These are phyloP conservation scores for Mycena maculata DNA, from an alignment of 768 basidiomycete genomes.

Conservation along the genomic window DNA sequence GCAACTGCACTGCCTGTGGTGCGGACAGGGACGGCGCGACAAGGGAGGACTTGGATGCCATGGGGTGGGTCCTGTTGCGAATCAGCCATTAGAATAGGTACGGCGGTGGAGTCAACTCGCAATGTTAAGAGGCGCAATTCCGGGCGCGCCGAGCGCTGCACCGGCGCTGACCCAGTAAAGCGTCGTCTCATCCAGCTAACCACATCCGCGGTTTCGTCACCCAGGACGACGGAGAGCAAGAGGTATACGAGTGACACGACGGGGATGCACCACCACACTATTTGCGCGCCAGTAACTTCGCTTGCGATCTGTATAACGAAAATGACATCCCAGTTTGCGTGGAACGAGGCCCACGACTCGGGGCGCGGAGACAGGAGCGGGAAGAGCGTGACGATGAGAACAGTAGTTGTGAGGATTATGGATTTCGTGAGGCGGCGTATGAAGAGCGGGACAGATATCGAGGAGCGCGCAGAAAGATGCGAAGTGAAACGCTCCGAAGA, in stretches of 20 bases:
- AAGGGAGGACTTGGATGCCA: slow-evolving; percentile 36
- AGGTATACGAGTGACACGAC: slow-evolving; percentile 53
- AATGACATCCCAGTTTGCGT: slow-evolving; percentile 49
- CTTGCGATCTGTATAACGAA: slow-evolving; percentile 41
- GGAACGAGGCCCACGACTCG: slow-evolving; percentile 48
- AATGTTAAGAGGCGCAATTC: slow-evolving; percentile 19
- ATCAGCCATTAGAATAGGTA: background rate
- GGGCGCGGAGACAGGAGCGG: slow-evolving; percentile 38
- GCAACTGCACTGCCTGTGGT: slow-evolving; percentile 20
- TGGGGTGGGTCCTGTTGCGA: slow-evolving; percentile 2
- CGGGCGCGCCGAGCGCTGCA: slow-evolving; percentile 6
- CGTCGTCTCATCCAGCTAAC: slow-evolving; percentile 47
- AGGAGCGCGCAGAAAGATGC: slow-evolving; percentile 26
- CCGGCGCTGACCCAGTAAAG: background rate
- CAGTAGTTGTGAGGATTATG: slow-evolving; percentile 10
- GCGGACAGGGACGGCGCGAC: slow-evolving; percentile 44
- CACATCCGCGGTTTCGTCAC: slow-evolving; percentile 53
- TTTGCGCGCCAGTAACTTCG: slow-evolving; percentile 42
- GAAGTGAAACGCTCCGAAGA: slow-evolving; percentile 6
- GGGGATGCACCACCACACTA: slow-evolving; percentile 56
- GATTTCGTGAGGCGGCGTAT: slow-evolving; percentile 15
- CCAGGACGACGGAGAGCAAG: slow-evolving; percentile 48
- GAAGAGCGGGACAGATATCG: slow-evolving; percentile 10
- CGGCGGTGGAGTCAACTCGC: background rate
- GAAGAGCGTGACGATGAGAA: slow-evolving; percentile 37